phyloP scores from a whole-genome alignment of 768 basidiomycete genomes.

The Kwoniella newhampshirensis region DNA sequence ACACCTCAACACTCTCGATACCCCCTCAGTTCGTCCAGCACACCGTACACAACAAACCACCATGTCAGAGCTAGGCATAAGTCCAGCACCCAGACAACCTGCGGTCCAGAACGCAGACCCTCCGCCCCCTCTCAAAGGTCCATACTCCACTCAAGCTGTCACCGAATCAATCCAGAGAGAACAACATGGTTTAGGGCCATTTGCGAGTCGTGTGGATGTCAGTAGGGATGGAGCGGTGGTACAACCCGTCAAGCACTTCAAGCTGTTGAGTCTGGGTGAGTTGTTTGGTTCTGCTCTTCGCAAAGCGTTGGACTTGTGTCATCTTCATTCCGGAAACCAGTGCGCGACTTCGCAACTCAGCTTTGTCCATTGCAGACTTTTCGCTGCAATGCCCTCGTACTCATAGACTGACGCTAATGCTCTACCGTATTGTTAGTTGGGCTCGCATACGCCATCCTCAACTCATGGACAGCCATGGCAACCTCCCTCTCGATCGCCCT shows the following conservation, averaged over 20 bases:
- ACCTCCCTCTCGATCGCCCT: conserved; percentile 36
- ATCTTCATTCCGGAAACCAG: not conserved
- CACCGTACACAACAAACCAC: too few species aligned
- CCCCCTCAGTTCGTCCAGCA: too few species aligned
- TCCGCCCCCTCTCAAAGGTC: conserved; percentile 11
- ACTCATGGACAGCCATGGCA: conserved; percentile 47
- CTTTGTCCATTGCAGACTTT: too few species aligned
- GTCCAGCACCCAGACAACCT: too few species aligned
- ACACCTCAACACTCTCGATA: too few species aligned
- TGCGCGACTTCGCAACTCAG: not conserved
- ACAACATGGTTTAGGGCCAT: conserved; percentile 19
- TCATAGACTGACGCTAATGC: not conserved
- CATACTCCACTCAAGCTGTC: conserved; percentile 20
- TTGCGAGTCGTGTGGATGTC: conserved; percentile 11
- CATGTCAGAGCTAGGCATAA: too few species aligned
- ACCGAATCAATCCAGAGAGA: conserved; percentile 22
- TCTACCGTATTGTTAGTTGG: conserved; percentile 22
- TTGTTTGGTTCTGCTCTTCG: not conserved
- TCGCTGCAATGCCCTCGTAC: too few species aligned
- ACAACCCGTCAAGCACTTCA: conserved; percentile 18
- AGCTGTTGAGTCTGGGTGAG: conserved; percentile 28
- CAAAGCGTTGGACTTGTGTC: not conserved
- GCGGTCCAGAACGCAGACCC: too few species aligned
- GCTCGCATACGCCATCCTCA: conserved; percentile 41
- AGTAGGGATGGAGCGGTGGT: not conserved